Conservation (phyloP, 768 basidiomycete genomes). For the Suillus clintonianus region DNA sequence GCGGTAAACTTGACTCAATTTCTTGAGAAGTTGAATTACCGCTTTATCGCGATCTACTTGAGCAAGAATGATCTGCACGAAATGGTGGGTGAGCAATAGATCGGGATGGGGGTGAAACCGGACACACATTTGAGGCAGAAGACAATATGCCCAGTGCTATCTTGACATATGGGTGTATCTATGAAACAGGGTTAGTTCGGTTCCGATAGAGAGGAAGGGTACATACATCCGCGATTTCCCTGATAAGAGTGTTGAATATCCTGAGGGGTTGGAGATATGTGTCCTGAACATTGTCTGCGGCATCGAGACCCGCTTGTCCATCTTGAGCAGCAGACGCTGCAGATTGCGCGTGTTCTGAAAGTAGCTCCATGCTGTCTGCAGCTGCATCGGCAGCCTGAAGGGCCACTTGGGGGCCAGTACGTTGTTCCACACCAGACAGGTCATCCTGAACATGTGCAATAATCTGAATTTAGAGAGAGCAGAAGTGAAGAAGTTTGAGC, state of each 20-base stretch:
- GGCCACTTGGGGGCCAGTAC: background rate
- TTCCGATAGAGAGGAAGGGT: background rate
- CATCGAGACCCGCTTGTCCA: too few species aligned
- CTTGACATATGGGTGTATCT: conserved; percentile 7
- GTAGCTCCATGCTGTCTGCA: too few species aligned
- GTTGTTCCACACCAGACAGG: too few species aligned
- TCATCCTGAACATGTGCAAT: too few species aligned
- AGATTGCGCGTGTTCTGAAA: too few species aligned
- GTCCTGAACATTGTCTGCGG: background rate
- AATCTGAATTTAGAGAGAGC: too few species aligned
- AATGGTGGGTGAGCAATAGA: too few species aligned
- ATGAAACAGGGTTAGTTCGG: background rate
- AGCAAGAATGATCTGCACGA: background rate
- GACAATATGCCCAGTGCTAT: background rate
- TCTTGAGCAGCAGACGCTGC: too few species aligned
- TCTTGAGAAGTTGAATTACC: background rate
- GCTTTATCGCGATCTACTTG: background rate
- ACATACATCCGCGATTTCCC: too few species aligned
- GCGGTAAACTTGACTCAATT: background rate
- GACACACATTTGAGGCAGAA: background rate
- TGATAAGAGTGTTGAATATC: background rate
- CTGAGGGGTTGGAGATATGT: background rate
- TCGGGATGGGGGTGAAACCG: background rate
- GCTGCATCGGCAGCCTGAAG: too few species aligned
- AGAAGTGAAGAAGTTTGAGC: too few species aligned